These are phyloP conservation scores for Chytriomyces hyalinus DNA, from an alignment of 192 early-diverging fungal genomes.

Conservation along the genomic window DNA sequence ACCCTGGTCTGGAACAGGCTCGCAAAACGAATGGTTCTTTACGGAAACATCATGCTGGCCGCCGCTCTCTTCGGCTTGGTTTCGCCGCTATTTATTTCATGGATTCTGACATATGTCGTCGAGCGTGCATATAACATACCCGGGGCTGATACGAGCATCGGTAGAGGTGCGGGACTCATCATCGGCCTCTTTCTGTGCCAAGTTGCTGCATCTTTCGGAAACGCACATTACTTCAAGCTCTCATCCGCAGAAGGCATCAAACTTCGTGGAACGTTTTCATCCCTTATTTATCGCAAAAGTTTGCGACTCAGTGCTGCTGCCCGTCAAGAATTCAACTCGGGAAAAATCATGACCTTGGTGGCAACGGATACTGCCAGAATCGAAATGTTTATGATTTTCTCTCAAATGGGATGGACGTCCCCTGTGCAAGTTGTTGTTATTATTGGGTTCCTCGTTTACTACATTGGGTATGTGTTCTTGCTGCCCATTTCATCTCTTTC, in stretches of 20 bases:
- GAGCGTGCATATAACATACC: constrained; percentile 18
- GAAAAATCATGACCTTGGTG: constrained; percentile 68
- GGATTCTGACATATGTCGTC: constrained; percentile 41
- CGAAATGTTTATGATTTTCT: constrained; percentile 40
- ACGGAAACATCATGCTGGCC: constrained; percentile 30
- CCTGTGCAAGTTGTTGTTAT: constrained; percentile 51
- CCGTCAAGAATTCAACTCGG: constrained; percentile 62
- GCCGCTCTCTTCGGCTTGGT: constrained; percentile 21
- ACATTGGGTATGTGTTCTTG: constrained; percentile 38
- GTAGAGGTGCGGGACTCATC: constrained; percentile 17
- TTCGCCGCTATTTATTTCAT: constrained; percentile 53
- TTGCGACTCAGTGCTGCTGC: constrained; percentile 57
- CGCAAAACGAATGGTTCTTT: neutral
- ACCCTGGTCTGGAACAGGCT: constrained; percentile 17
- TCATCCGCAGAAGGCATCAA: constrained; percentile 45
- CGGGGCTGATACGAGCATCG: neutral
- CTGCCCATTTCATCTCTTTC: constrained; percentile 14
- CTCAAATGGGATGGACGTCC: constrained; percentile 49
- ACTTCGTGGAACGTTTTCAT: constrained; percentile 54
- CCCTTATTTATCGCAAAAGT: constrained; percentile 66
- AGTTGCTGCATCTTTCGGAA: constrained; percentile 35
- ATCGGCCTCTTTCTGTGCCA: constrained; percentile 24
- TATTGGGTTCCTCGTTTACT: constrained; percentile 45
- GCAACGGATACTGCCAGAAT: constrained; percentile 38
- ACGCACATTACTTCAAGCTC: constrained; percentile 50